These are phyloP conservation scores for Lepidium sativum DNA, from an alignment of 345 rosid species.

Conservation along the genomic window DNA sequence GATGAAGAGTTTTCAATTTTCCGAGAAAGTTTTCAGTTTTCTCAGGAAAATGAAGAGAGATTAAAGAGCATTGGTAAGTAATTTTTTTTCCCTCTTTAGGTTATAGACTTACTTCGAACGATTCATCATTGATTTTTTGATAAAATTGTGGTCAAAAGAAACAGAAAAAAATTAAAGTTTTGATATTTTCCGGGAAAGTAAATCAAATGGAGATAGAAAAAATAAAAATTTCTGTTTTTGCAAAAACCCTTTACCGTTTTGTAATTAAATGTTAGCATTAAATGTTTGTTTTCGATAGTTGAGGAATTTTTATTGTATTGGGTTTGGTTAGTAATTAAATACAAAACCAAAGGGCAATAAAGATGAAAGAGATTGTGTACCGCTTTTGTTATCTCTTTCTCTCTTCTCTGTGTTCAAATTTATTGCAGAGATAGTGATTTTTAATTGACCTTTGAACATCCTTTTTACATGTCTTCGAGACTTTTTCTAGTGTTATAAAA, in stretches of 20 bases:
- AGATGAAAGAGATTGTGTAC: conserved; percentile 25
- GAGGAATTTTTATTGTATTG: conserved; percentile 3
- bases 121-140: neutral
- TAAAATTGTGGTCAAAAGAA: neutral
- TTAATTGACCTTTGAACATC: conserved; percentile 25
- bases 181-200: neutral
- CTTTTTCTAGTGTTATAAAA: neutral
- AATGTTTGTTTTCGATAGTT: conserved; percentile 20
- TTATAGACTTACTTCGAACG: neutral
- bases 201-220: too few species aligned
- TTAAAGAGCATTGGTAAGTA: conserved; percentile 9
- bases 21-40: conserved; percentile 23
- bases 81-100: neutral
- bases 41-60: conserved; percentile 16
- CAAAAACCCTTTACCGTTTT: neutral
- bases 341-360: conserved; percentile 35
- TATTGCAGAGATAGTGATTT: conserved; percentile 28
- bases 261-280: neutral
- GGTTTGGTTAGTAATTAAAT: conserved; percentile 34
- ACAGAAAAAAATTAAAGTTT: neutral
- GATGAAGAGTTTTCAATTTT: conserved; percentile 11
- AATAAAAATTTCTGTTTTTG: neutral
- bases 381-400: conserved; percentile 14
- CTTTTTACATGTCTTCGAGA: neutral
- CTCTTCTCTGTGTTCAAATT: conserved; percentile 20